A percentile compares a stretch with the other conserved stretches of the same genome.
Conservation (phyloP, 1,284 basidiomycete genomes). For the Ustilago esculenta region DNA sequence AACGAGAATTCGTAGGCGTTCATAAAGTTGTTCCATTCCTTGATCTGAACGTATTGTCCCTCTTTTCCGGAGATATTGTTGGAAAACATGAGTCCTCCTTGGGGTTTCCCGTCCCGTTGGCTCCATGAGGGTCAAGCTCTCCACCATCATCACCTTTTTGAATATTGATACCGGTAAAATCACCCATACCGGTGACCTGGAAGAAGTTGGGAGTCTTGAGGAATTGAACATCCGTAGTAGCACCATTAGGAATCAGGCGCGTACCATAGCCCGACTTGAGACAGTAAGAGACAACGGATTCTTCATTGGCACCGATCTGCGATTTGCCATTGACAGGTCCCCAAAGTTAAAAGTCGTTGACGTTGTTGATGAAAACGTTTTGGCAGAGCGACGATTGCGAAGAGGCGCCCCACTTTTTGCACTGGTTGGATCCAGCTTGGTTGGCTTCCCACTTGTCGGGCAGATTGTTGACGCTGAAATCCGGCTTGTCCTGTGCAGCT, state of each 20-base stretch:
- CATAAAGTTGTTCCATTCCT: slow-evolving; percentile 58
- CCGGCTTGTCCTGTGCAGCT: slow-evolving; percentile 39
- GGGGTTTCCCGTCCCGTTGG: slow-evolving; percentile 52
- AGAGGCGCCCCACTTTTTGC: slow-evolving; percentile 52
- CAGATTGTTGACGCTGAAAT: slow-evolving; percentile 48
- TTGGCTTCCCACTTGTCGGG: slow-evolving; percentile 61
- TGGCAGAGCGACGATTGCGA: slow-evolving; percentile 52
- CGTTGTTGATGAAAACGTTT: slow-evolving; percentile 63
- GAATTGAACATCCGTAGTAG: slow-evolving; percentile 78
- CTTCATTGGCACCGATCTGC: slow-evolving; percentile 68
- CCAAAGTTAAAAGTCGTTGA: slow-evolving; percentile 62
- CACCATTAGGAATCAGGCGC: slow-evolving; percentile 78
- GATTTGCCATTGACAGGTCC: slow-evolving; percentile 44
- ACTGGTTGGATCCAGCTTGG: slow-evolving; percentile 60
- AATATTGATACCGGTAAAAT: slow-evolving; percentile 72
- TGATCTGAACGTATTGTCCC: slow-evolving; percentile 41
- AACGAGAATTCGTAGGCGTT: slow-evolving; percentile 49
- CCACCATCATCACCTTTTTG: slow-evolving; percentile 40
- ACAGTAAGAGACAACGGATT: slow-evolving; percentile 77
- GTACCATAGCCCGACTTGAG: slow-evolving; percentile 70
- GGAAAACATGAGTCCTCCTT: slow-evolving; percentile 48
- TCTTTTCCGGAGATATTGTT: slow-evolving; percentile 40
- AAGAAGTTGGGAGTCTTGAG: slow-evolving; percentile 76
- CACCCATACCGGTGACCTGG: slow-evolving; percentile 75
- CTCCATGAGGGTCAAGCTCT: slow-evolving; percentile 57